Percentiles rank a stretch among this genome's conserved stretches.
These are phyloP conservation scores for Penicillium palitans DNA, from an alignment of 2,329 filamentous ascomycete genomes.

Conservation along the genomic window DNA sequence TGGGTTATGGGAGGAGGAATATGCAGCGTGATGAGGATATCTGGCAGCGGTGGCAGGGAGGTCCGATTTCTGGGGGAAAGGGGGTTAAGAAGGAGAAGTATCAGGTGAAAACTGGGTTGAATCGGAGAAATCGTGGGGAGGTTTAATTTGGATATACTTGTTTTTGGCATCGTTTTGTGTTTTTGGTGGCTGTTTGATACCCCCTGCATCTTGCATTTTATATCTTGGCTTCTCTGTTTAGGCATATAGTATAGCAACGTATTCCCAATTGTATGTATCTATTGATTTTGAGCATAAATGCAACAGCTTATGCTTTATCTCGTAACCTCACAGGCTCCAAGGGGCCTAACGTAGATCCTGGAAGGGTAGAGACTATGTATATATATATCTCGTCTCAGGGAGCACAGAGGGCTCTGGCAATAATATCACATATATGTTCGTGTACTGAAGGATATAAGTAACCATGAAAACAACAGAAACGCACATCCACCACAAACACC, in stretches of 20 bases:
- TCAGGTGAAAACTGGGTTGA: neutral
- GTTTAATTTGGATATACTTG: neutral
- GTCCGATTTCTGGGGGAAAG: slow-evolving; percentile 8
- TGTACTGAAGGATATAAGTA: neutral
- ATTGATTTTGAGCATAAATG: too few species aligned
- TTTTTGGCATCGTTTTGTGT: neutral
- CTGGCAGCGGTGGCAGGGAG: slow-evolving; percentile 30
- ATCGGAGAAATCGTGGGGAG: neutral
- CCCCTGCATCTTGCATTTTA: neutral
- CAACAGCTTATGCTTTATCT: too few species aligned
- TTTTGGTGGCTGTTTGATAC: neutral
- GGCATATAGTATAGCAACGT: neutral
- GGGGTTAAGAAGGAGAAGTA: slow-evolving; percentile 11
- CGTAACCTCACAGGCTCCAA: too few species aligned
- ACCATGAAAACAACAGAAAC: neutral
- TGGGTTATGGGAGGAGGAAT: slow-evolving; percentile 22
- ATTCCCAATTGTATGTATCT: neutral
- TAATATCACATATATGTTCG: neutral
- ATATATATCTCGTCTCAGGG: neutral
- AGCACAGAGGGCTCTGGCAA: neutral
- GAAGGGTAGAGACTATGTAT: neutral
- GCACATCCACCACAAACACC: neutral
- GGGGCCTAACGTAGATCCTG: too few species aligned
- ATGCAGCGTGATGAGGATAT: slow-evolving; percentile 33
- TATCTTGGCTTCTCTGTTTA: neutral